Evolutionary conservation across 306 rosid genomes (phyloP).

Genomic region (Acacia melanoxylon): DNA sequence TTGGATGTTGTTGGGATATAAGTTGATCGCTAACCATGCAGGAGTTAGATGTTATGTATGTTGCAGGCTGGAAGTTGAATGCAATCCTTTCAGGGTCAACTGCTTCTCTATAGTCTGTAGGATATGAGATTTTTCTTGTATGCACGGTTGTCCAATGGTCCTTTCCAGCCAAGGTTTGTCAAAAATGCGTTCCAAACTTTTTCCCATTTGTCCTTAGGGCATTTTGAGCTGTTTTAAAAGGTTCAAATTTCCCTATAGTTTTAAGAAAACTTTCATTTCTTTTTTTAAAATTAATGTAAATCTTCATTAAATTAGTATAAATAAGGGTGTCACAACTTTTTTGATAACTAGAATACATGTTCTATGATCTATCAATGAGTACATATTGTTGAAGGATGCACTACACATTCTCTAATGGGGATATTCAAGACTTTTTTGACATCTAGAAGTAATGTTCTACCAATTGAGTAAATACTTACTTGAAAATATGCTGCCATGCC

Average conservation of each 20-base stretch:
- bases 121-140: not conserved
- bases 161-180: not conserved
- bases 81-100: not conserved
- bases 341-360: not conserved
- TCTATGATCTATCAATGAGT: not conserved
- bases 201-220: not conserved
- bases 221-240: not conserved
- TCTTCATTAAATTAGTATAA: not conserved
- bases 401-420: not conserved
- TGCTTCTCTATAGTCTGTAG: not conserved
- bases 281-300: too few relatives aligned
- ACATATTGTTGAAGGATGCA: not conserved
- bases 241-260: not conserved
- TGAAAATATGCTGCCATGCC: slow-evolving; percentile 61
- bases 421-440: slow-evolving; percentile 5
- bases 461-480: slow-evolving; percentile 51
- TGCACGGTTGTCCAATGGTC: not conserved
- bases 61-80: not conserved
- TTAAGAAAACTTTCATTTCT: too few relatives aligned
- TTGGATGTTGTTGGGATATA: not conserved
- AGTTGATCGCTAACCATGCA: not conserved
- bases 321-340: not conserved
- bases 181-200: too few relatives aligned
- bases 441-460: slow-evolving; percentile 19
- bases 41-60: not conserved